Percentiles rank a stretch among this genome's conserved stretches.
phyloP scores from a whole-genome alignment of 2,329 filamentous ascomycete genomes.

The Epichloe gansuensis region DNA sequence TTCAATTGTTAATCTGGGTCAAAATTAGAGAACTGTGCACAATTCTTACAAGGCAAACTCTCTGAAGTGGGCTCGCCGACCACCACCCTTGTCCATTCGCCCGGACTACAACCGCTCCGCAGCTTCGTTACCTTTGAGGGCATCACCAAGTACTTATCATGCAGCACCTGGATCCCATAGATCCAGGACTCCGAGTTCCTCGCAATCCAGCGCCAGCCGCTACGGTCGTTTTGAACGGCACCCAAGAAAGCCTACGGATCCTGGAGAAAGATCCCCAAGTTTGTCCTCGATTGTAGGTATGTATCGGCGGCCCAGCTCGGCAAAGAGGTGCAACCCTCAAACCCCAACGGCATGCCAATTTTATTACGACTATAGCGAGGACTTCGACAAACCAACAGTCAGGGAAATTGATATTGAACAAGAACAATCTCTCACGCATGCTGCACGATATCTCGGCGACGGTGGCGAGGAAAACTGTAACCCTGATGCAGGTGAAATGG shows the following conservation, averaged over 20 bases:
- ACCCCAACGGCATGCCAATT: constrained; percentile 24
- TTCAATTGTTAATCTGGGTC: constrained; percentile 6
- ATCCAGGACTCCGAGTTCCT: constrained; percentile 26
- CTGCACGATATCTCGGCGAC: neutral
- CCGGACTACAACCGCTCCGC: constrained; percentile 29
- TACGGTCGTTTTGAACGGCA: constrained; percentile 17
- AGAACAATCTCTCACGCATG: constrained; percentile 8
- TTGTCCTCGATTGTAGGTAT: constrained; percentile 39
- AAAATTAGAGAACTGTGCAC: constrained; percentile 31
- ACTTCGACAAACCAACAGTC: constrained; percentile 27
- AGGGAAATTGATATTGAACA: constrained; percentile 8
- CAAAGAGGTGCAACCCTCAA: constrained; percentile 15
- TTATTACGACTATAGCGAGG: constrained; percentile 43
- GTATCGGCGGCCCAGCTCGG: constrained; percentile 23
- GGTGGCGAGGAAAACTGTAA: neutral
- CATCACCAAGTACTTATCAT: constrained; percentile 16
- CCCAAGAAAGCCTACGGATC: constrained; percentile 24
- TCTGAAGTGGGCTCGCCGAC: constrained; percentile 22
- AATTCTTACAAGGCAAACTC: constrained; percentile 29
- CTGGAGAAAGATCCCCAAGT: constrained; percentile 32
- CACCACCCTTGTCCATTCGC: constrained; percentile 27
- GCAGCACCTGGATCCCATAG: constrained; percentile 11
- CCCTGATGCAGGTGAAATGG: neutral
- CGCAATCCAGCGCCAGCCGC: constrained; percentile 15
- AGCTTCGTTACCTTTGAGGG: constrained; percentile 23